Conservation (phyloP, 352 stramenopile genomes). For the Pythium myriotylum region DNA sequence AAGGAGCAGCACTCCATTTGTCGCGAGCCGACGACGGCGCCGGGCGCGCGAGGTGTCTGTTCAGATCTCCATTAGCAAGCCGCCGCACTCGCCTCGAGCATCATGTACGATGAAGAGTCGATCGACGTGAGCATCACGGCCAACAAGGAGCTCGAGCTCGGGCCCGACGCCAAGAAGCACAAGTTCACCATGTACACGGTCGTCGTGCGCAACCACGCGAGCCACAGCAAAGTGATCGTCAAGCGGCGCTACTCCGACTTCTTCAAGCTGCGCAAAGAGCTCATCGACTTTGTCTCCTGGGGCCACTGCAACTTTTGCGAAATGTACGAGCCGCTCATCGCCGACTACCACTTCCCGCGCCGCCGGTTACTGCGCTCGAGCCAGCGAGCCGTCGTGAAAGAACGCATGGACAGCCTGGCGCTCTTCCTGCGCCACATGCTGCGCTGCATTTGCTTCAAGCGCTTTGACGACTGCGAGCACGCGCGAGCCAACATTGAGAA, state of each 20-base stretch:
- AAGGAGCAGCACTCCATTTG: neutral
- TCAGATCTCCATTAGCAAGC: too few relatives aligned
- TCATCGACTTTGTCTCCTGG: slow-evolving; percentile 81
- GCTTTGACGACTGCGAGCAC: slow-evolving; percentile 71
- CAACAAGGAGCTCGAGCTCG: slow-evolving; percentile 29
- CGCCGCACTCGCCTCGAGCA: too few relatives aligned
- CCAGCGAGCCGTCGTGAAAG: slow-evolving; percentile 68
- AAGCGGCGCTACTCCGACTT: slow-evolving; percentile 86
- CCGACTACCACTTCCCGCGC: slow-evolving; percentile 78
- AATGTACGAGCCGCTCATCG: slow-evolving; percentile 64
- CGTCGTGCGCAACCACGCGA: slow-evolving; percentile 75
- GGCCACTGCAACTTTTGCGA: slow-evolving; percentile 73
- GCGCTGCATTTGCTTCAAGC: slow-evolving; percentile 68
- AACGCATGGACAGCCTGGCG: slow-evolving; percentile 83
- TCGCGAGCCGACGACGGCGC: too few relatives aligned
- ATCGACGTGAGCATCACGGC: slow-evolving; percentile 35
- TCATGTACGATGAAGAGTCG: slow-evolving; percentile 35
- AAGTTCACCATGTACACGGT: slow-evolving; percentile 89
- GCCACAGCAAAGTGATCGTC: slow-evolving; percentile 74
- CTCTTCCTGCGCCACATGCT: slow-evolving; percentile 80
- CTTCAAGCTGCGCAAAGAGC: slow-evolving; percentile 81
- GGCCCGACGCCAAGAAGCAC: slow-evolving; percentile 39
- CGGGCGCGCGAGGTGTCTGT: too few relatives aligned
- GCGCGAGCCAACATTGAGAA: slow-evolving; percentile 69
- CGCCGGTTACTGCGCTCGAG: slow-evolving; percentile 77